Evolutionary conservation across 2,329 filamentous ascomycete genomes (phyloP), one percentile per base, ranked within the genome.

Genomic region (Diaporthe helianthi): DNA sequence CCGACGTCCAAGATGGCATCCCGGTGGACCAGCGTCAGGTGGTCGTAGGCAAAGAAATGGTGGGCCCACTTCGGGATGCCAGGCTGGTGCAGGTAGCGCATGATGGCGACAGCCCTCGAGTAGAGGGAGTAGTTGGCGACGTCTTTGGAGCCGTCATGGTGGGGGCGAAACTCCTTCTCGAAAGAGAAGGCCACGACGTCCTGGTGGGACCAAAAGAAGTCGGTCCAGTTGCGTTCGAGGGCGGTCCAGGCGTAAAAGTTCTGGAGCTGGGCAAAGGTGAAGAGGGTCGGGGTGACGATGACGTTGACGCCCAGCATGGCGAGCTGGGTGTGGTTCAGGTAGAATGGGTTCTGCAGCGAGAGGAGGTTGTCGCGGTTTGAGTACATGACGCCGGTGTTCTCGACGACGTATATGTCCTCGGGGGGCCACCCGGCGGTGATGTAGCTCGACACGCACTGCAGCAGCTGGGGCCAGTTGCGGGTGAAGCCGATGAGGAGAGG

Each of bases 191-290:
- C 81, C 0, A 84, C 79, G 8, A 86, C 80, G 73, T 87, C 85
- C 80, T 85, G 85, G 74, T 87, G 85, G 19, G 79, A 81, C 81
- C 84, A 87, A 76, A 85, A 87, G 76, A 83, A 87, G 73, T 83
- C 79, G 1, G 78, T 77, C 82, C 84, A 87, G 29, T 80, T 75
- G 24, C 80, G 76, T 38, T 81, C 74, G 47, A 83, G 79, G 1
- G 82, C 80, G 13, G 80, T 80, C 44, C 76, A 81, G 46, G 87
- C 75, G 75, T 83, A 85, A 76, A 83, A 86, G 73, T 87, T 87
- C 72, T 87, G 85, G 52, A 87, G 76, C 74, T 88, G 85, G 1
- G 85, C 81, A 72, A 87, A 87, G 54, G 76, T 83, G 71, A 87
- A 77, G 2, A 87, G 79, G 6, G 83, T 84, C 5, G 85, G 84